These are phyloP conservation scores for Inga leiocalycina DNA, from an alignment of 306 rosid species.

Conservation along the genomic window DNA sequence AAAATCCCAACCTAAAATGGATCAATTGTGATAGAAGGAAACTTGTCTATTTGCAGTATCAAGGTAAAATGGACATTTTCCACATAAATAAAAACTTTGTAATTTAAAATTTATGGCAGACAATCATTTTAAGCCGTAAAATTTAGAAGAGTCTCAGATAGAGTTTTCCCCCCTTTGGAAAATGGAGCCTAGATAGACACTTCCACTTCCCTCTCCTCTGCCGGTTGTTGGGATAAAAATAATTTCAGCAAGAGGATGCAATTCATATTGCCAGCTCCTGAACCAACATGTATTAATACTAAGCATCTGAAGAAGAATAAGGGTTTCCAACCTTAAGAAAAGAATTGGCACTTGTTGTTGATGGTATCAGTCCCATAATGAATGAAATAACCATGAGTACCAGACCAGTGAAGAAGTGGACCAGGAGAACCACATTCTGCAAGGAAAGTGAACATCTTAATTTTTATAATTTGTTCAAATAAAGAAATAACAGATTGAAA, in stretches of 20 bases:
- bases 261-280: constrained; percentile 7
- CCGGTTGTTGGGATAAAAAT: not conserved
- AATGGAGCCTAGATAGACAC: not conserved
- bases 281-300: not conserved
- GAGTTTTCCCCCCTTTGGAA: not conserved
- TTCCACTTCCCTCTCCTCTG: not conserved
- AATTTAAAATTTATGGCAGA: constrained; percentile 5
- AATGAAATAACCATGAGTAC: constrained; percentile 93
- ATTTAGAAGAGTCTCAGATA: not conserved
- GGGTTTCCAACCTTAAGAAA: constrained; percentile 73
- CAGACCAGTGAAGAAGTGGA: constrained; percentile 88
- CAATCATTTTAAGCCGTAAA: not conserved
- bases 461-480: constrained; percentile 26
- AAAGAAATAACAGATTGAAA: constrained; percentile 27
- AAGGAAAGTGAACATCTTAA: constrained; percentile 21
- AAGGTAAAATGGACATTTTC: not conserved
- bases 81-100: not conserved
- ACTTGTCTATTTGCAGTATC: not conserved
- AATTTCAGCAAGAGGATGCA: constrained; percentile 9
- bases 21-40: constrained; percentile 1
- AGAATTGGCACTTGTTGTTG: constrained; percentile 74
- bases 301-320: constrained; percentile 10
- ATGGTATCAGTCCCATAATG: constrained; percentile 79
- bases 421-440: constrained; percentile 91
- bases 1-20: not conserved